These are phyloP conservation scores for Triangularia setosa DNA, from an alignment of 2,329 filamentous ascomycete species.

Conservation along the genomic window DNA sequence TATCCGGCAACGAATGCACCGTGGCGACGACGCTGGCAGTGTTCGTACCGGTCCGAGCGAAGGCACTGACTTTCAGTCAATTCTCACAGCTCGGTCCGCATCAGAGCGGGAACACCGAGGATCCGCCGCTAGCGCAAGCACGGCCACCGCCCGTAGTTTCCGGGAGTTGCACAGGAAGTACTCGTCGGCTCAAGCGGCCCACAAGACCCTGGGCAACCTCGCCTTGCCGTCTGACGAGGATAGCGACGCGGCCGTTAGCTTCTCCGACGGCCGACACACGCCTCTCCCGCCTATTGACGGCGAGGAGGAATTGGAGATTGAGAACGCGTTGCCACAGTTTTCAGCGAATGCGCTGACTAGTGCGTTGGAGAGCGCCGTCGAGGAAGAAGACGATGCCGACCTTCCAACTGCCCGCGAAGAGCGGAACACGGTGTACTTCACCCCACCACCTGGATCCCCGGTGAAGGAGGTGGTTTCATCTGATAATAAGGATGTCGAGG, in stretches of 20 bases:
- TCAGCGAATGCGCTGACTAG: slow-evolving; percentile 1
- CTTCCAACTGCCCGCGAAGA: slow-evolving; percentile 30
- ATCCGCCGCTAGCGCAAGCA: slow-evolving; percentile 62
- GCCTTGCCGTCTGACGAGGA: slow-evolving; percentile 54
- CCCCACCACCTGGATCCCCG: slow-evolving; percentile 33
- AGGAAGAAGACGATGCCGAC: slow-evolving; percentile 26
- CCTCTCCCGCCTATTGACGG: slow-evolving; percentile 51
- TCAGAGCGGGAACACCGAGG: slow-evolving; percentile 48
- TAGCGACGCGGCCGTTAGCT: slow-evolving; percentile 56
- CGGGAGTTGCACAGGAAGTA: slow-evolving; percentile 59
- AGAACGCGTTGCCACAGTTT: slow-evolving; percentile 3
- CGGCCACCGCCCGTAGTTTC: slow-evolving; percentile 63
- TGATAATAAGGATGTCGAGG: slow-evolving; percentile 13
- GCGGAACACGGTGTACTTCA: slow-evolving; percentile 38
- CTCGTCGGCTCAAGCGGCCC: slow-evolving; percentile 48
- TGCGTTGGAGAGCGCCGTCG: slow-evolving; percentile 17
- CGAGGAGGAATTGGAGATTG: slow-evolving; percentile 29
- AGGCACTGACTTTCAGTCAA: slow-evolving; percentile 50
- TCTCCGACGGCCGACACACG: slow-evolving; percentile 55
- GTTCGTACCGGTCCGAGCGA: slow-evolving; percentile 28
- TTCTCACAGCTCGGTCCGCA: slow-evolving; percentile 42
- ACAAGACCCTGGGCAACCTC: slow-evolving; percentile 39
- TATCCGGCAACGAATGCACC: slow-evolving; percentile 52
- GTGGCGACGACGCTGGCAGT: slow-evolving; percentile 28
- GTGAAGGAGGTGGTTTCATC: slow-evolving; percentile 19